Base-by-base conservation (phyloP, 129 eudicot species). In the Flaveria sonorensis region DNA sequence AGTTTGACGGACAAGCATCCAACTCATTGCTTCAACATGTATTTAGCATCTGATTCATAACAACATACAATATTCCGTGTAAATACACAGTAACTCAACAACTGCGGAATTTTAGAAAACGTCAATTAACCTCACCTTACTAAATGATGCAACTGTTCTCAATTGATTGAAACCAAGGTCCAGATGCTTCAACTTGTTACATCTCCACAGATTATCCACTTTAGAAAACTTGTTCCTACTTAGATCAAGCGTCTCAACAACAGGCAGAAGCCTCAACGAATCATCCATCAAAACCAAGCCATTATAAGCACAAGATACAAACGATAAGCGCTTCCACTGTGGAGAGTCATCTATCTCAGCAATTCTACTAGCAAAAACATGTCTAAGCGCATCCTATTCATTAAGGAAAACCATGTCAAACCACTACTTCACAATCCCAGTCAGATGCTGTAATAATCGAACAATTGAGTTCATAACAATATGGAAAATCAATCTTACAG, bases 81-180 rank as follows among this genome's bases (percentile, higher is more conserved):
- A 21, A 40, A 36, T 19, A 72, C 39, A 70, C 73, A 78, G 32
- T n/a, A 71, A 71, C 43, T 52, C 20, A 66, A 72, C 20, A n/a
- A 32, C 26, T 0, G 15, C 43, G 56, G 24, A 53, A 66, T 60
- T 61, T 60, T 20, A 79, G 20, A 48, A 6, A 39, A 51, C 39
- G 28, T 51, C 59, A 57, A 40, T 63, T 9, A 70, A 24, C 16
- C 43, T 76, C 83, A 90, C 98, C 97, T 93, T 88, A 59, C 83
- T 77, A 77, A 93, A 79, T 10, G 93, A 83, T 50, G 87, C 73
- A 79, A 93, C 72, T 56, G 93, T 82, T 86, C 97, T 83, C 69
- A 93, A 85, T 51, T 87, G 92, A 89, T 91, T 93, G 77, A 89
- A 93, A 62, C 98, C 98, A 23, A 93, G 88, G 78, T 93, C 98